Percentiles rank a stretch among this genome's conserved stretches.
phyloP scores from a whole-genome alignment of 495 filamentous ascomycete genomes.

The Tuber calosporum region DNA sequence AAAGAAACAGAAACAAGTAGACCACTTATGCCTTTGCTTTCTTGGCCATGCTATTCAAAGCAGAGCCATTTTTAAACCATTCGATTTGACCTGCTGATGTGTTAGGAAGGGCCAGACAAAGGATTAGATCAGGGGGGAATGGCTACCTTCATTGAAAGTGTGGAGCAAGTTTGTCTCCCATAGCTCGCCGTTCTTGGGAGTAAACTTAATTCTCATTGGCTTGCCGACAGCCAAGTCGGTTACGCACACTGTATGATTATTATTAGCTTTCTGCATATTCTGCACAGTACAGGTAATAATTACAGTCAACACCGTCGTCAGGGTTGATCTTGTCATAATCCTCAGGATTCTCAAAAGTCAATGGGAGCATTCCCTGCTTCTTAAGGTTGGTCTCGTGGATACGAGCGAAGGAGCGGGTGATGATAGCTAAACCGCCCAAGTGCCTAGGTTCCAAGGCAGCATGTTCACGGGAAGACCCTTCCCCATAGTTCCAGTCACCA shows the following conservation, averaged over 20 bases:
- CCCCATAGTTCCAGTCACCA: constrained; percentile 99
- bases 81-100: constrained; percentile 62
- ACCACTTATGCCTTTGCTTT: background rate
- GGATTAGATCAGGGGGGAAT: background rate
- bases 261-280: constrained; percentile 2
- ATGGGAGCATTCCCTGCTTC: constrained; percentile 99
- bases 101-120: constrained; percentile 8
- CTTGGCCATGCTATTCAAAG: constrained; percentile 98
- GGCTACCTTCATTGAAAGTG: constrained; percentile 76
- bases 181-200: constrained; percentile 71
- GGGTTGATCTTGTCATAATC: constrained; percentile 97
- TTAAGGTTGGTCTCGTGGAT: constrained; percentile 99
- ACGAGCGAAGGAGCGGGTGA: constrained; percentile 92
- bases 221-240: constrained; percentile 89
- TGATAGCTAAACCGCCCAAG: constrained; percentile 94
- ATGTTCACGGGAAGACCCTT: constrained; percentile 95
- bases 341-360: constrained; percentile 87
- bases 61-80: constrained; percentile 97
- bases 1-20: constrained; percentile 27
- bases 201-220: constrained; percentile 83
- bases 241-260: constrained; percentile 68
- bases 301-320: constrained; percentile 60
- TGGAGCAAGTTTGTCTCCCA: constrained; percentile 82
- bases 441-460: constrained; percentile 96
- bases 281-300: background rate